These are phyloP conservation scores for Aspergillus pseudonomiae DNA, from an alignment of 2,329 filamentous ascomycete genomes.

Conservation along the genomic window DNA sequence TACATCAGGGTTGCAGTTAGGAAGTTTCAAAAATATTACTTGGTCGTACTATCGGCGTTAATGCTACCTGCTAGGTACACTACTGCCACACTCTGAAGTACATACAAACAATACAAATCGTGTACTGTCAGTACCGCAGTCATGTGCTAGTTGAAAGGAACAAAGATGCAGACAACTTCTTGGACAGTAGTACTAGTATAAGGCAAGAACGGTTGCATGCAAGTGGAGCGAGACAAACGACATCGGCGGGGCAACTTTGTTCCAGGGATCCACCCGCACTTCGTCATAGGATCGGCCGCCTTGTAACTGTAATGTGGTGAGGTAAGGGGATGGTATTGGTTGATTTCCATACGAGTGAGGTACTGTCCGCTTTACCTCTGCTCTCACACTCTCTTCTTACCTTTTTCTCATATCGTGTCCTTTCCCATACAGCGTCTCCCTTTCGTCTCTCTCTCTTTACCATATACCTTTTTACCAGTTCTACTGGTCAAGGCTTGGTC, in stretches of 20 bases:
- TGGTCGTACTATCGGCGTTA: background rate
- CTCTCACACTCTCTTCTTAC: background rate
- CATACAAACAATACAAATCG: background rate
- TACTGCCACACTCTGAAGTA: background rate
- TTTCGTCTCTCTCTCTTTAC: background rate
- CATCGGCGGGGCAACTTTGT: conserved; percentile 9
- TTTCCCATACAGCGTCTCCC: background rate
- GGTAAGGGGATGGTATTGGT: conserved; percentile 4
- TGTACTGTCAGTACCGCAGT: background rate
- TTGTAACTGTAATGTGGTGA: background rate
- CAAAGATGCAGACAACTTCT: no score
- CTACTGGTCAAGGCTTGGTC: background rate
- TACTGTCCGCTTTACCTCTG: background rate
- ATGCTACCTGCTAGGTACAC: background rate
- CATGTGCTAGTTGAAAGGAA: background rate
- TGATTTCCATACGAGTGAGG: background rate
- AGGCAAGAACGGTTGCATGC: background rate
- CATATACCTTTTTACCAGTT: background rate
- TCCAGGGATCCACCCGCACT: conserved; percentile 6
- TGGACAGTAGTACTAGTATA: background rate
- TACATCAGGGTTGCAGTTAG: background rate
- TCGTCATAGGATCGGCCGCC: conserved; percentile 8
- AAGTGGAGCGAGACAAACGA: background rate
- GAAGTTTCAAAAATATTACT: background rate
- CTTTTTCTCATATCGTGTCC: background rate